A percentile compares a stretch with the other conserved stretches of the same genome.
Conservation (phyloP, 495 filamentous ascomycete genomes). For the Talaromyces wortmannii region DNA sequence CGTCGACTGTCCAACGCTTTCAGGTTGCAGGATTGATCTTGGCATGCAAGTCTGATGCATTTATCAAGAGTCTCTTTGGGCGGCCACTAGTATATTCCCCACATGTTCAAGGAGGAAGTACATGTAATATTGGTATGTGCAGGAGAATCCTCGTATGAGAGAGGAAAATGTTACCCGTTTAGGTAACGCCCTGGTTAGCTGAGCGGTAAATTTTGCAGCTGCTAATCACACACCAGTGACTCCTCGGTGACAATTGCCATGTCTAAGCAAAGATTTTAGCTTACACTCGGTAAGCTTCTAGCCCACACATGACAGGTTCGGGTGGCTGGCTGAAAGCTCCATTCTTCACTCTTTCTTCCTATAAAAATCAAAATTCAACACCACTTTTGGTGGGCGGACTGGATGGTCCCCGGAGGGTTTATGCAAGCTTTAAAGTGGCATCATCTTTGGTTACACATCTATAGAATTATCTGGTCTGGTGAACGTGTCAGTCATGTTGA, state of each 20-base stretch:
- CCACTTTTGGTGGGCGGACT: neutral
- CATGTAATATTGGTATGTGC: too few species aligned
- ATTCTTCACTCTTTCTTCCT: neutral
- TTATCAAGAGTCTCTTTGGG: too few species aligned
- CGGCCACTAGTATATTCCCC: too few species aligned
- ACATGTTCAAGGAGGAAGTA: too few species aligned
- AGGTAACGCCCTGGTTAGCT: neutral
- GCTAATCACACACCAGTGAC: neutral
- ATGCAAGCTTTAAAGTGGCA: neutral
- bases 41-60: too few species aligned
- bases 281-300: neutral
- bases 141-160: neutral
- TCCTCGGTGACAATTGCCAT: neutral
- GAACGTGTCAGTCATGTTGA: neutral
- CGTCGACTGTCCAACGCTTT: too few species aligned
- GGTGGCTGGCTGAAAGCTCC: slow-evolving; percentile 3
- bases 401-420: neutral
- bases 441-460: neutral
- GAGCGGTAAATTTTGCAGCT: neutral
- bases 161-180: neutral
- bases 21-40: too few species aligned
- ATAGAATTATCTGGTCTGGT: neutral
- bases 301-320: neutral
- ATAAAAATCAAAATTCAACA: neutral
- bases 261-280: neutral